phyloP scores from a whole-genome alignment of 768 basidiomycete genomes.

The Boletales sp. region DNA sequence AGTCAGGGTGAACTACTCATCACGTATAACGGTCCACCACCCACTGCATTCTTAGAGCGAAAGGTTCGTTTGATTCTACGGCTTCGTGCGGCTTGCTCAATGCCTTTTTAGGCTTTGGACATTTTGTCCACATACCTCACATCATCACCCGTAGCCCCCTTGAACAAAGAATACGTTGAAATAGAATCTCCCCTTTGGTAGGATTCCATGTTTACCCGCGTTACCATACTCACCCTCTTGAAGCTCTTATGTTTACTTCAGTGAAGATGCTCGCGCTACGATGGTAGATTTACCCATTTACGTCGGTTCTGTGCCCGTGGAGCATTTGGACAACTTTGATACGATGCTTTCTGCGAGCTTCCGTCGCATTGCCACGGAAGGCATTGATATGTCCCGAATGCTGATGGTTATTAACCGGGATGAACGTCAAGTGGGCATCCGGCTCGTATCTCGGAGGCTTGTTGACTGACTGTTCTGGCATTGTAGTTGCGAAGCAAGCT shows the following conservation, averaged over 20 bases:
- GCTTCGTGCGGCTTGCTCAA: not conserved
- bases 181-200: slow-evolving; percentile 87
- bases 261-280: slow-evolving; percentile 71
- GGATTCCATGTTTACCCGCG: slow-evolving; percentile 10
- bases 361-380: slow-evolving; percentile 62
- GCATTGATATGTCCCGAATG: slow-evolving; percentile 91
- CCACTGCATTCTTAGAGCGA: slow-evolving; percentile 65
- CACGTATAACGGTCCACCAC: slow-evolving; percentile 74
- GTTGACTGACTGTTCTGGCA: not conserved
- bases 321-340: slow-evolving; percentile 71
- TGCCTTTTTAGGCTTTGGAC: slow-evolving; percentile 65
- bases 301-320: slow-evolving; percentile 79
- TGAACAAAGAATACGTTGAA: slow-evolving; percentile 92
- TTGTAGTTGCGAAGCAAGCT: slow-evolving; percentile 74
- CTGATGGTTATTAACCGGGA: slow-evolving; percentile 80
- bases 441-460: not conserved
- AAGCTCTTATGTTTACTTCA: slow-evolving; percentile 85
- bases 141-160: slow-evolving; percentile 73
- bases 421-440: slow-evolving; percentile 66
- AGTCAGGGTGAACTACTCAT: slow-evolving; percentile 86
- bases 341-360: slow-evolving; percentile 66
- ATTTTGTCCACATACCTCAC: slow-evolving; percentile 86
- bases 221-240: slow-evolving; percentile 9
- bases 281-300: slow-evolving; percentile 72
- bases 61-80: slow-evolving; percentile 42